These are phyloP conservation scores for Quercus cerris DNA, from an alignment of 306 rosid genomes.

Conservation along the genomic window DNA sequence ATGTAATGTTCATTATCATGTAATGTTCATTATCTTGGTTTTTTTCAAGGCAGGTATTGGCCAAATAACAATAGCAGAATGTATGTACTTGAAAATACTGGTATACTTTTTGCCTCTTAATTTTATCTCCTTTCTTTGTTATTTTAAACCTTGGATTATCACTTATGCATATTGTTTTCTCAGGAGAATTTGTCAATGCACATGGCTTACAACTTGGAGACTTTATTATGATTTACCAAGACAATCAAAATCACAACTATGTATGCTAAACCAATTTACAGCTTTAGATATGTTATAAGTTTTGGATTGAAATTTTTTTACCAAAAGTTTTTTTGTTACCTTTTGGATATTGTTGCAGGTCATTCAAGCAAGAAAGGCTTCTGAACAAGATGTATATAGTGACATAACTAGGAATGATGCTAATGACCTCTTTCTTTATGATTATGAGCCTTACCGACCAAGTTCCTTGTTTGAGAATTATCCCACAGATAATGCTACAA, in stretches of 20 bases:
- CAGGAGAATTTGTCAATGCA: conserved; percentile 78
- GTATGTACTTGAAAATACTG: conserved; percentile 97
- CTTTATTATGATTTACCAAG: conserved; percentile 69
- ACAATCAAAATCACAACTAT: conserved; percentile 51
- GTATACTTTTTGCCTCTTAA: conserved; percentile 28
- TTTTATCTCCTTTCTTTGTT: not conserved
- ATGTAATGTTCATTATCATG: not conserved
- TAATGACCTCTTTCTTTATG: conserved; percentile 35
- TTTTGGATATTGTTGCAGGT: conserved; percentile 35
- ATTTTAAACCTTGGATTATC: not conserved
- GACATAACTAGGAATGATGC: conserved; percentile 18
- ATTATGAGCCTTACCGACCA: conserved; percentile 45
- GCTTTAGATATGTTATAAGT: not conserved
- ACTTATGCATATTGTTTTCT: conserved; percentile 3
- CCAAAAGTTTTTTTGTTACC: not conserved
- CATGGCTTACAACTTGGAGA: conserved; percentile 80
- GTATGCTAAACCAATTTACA: conserved; percentile 30
- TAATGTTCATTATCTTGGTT: not conserved
- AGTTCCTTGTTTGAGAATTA: conserved; percentile 31
- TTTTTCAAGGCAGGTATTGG: conserved; percentile 64
- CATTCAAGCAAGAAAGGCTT: conserved; percentile 60
- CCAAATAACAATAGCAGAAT: conserved; percentile 95
- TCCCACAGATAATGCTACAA: conserved; percentile 34
- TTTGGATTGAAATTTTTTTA: too few relatives aligned
- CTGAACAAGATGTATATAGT: conserved; percentile 35